A percentile compares a stretch with the other conserved stretches of the same genome.
Evolutionary conservation across 1,139 yeast species (phyloP).

Genomic region (Yamadazyma blattariae): DNA sequence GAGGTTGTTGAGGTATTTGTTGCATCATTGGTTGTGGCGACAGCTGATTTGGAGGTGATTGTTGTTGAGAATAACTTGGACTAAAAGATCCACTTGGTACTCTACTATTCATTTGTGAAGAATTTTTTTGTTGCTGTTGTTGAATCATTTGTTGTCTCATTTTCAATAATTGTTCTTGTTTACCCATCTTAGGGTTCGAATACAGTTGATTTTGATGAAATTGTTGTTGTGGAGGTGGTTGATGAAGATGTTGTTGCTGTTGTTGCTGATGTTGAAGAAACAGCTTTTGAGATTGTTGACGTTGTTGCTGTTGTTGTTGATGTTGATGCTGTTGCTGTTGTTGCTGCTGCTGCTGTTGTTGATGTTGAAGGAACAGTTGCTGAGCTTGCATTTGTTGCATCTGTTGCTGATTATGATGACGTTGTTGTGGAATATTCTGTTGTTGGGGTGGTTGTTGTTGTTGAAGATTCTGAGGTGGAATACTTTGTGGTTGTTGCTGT

Average conservation of each 20-base stretch:
- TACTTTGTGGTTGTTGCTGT: background rate
- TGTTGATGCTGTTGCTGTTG: background rate
- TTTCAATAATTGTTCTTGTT: slow-evolving; percentile 27
- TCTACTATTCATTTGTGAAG: slow-evolving; percentile 3
- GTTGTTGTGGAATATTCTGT: background rate
- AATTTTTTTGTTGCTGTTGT: slow-evolving; percentile 19
- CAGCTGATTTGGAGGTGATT: background rate
- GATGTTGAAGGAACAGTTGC: background rate
- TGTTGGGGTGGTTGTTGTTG: background rate
- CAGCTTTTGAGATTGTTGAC: slow-evolving; percentile 1
- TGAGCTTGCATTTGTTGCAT: slow-evolving; percentile 16
- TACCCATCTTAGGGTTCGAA: too few species aligned
- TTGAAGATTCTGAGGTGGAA: background rate
- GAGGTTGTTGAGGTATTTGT: slow-evolving; percentile 6
- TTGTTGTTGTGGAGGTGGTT: slow-evolving; percentile 17
- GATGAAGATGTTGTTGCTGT: slow-evolving; percentile 2
- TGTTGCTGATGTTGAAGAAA: slow-evolving; percentile 19
- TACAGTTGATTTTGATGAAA: slow-evolving; percentile 6
- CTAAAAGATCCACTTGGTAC: slow-evolving; percentile 8
- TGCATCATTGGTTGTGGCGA: slow-evolving; percentile 8
- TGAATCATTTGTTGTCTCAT: slow-evolving; percentile 44
- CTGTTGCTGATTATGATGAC: slow-evolving; percentile 9
- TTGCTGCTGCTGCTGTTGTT: background rate
- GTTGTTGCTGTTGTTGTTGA: background rate
- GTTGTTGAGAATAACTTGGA: background rate